These are phyloP conservation scores for Spinacia oleracea DNA, from an alignment of 179 eudicot genomes.

Conservation along the genomic window DNA sequence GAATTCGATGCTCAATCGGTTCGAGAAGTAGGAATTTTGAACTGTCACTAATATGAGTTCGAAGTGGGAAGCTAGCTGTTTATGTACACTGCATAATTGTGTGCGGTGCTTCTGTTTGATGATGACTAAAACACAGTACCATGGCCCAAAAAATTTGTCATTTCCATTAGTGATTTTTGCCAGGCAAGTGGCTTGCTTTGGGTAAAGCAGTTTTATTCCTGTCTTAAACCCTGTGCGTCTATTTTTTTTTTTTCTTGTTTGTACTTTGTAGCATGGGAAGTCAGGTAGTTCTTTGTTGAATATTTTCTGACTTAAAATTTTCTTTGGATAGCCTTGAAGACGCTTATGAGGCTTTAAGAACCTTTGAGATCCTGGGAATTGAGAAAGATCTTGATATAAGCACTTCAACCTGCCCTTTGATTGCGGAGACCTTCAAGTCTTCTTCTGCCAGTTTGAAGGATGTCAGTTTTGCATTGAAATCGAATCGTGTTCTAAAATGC, in stretches of 20 bases:
- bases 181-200: neutral
- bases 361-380: conserved; percentile 71
- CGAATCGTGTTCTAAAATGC: conserved; percentile 61
- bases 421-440: conserved; percentile 50
- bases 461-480: conserved; percentile 63
- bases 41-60: neutral
- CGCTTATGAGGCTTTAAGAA: conserved; percentile 71
- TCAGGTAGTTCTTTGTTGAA: neutral
- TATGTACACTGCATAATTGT: neutral
- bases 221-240: neutral
- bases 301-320: conserved; percentile 16
- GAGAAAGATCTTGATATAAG: conserved; percentile 45
- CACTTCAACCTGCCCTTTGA: conserved; percentile 51
- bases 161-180: neutral
- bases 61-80: neutral
- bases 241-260: neutral
- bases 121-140: neutral
- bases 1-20: neutral
- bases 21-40: neutral
- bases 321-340: conserved; percentile 64
- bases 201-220: neutral
- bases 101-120: neutral
- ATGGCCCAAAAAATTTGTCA: neutral
- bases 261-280: neutral
- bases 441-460: conserved; percentile 63